A percentile compares a stretch with the other conserved stretches of the same genome.
These are phyloP conservation scores for Nephelium lappaceum DNA, from an alignment of 345 rosid species.

Conservation along the genomic window DNA sequence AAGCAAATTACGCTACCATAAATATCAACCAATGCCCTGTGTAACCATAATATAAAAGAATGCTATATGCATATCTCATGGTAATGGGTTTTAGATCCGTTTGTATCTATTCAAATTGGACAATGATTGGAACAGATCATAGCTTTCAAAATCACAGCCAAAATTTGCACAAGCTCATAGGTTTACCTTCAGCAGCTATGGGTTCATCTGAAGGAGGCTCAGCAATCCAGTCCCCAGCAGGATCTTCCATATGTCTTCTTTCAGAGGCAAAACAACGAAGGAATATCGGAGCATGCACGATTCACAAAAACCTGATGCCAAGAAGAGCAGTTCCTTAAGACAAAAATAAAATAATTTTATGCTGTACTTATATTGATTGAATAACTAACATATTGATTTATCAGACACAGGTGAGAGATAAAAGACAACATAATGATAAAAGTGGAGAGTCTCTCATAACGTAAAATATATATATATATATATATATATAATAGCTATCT, in stretches of 20 bases:
- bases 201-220: conserved; percentile 76
- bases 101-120: background rate
- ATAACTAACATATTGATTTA: background rate
- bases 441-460: no score
- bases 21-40: background rate
- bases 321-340: background rate
- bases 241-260: conserved; percentile 88
- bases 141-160: background rate
- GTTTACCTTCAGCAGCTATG: conserved; percentile 70
- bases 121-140: background rate
- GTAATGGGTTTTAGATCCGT: no score
- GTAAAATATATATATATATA: no score
- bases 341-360: background rate
- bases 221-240: conserved; percentile 75
- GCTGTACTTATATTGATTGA: background rate
- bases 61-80: no score
- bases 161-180: background rate
- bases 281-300: conserved; percentile 83
- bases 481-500: no score
- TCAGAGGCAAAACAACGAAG: conserved; percentile 77
- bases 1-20: background rate
- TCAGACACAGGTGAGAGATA: background rate
- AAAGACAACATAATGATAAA: no score
- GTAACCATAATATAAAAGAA: background rate
- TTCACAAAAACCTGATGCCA: conserved; percentile 60